phyloP scores from a whole-genome alignment of 352 stramenopile species.

The Pythium aristosporum region DNA sequence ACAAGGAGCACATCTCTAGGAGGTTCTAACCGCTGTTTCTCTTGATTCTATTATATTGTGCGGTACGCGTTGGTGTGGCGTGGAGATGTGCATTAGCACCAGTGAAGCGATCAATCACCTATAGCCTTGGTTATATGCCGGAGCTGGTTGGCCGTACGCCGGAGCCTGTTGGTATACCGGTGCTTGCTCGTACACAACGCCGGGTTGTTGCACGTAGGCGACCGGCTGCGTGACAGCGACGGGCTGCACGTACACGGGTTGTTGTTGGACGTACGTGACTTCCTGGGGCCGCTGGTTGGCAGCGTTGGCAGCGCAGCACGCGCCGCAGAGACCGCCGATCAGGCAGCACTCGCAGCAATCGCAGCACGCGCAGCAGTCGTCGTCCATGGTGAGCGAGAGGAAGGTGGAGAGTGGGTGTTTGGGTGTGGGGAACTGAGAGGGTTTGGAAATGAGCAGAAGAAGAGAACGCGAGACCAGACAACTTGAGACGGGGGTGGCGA shows the following conservation, averaged over 20 bases:
- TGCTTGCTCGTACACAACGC: background rate
- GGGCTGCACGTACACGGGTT: slow-evolving; percentile 12
- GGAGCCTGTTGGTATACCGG: background rate
- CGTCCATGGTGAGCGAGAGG: background rate
- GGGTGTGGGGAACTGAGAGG: background rate
- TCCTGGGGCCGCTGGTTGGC: background rate
- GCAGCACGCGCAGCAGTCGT: background rate
- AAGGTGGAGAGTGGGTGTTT: background rate
- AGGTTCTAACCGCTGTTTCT: too few species aligned
- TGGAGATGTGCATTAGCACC: background rate
- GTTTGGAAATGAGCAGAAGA: background rate
- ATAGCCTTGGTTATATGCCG: background rate
- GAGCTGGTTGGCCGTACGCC: background rate
- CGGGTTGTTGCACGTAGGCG: background rate
- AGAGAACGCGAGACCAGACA: background rate
- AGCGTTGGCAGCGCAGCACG: background rate
- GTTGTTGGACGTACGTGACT: slow-evolving; percentile 2
- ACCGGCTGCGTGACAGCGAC: slow-evolving; percentile 1
- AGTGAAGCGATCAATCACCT: background rate
- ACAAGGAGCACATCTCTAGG: too few species aligned
- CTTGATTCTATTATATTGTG: too few species aligned
- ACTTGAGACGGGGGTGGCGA: background rate
- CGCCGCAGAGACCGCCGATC: slow-evolving; percentile 6
- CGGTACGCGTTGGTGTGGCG: background rate
- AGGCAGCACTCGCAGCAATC: slow-evolving; percentile 17